Conservation (phyloP, 202 grass and related monocot genomes). For the Panicum hallii region DNA sequence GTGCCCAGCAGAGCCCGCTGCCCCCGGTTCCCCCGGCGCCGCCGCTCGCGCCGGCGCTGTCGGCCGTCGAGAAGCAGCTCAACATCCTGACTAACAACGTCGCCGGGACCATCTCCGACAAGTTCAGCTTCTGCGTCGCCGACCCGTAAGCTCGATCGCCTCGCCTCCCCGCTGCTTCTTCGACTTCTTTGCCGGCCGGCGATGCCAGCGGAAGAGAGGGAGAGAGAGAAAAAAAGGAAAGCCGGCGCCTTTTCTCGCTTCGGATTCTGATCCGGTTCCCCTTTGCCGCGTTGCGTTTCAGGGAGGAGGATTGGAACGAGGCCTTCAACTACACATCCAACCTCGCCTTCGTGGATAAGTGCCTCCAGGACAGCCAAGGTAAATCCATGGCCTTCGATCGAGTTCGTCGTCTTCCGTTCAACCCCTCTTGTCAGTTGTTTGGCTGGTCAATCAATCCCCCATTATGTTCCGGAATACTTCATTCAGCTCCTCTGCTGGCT, state of each 20-base stretch:
- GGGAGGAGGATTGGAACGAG: conserved; percentile 68
- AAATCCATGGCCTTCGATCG: not conserved
- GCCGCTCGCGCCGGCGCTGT: conserved; percentile 1
- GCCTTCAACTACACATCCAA: conserved; percentile 80
- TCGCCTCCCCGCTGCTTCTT: not conserved
- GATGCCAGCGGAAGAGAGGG: not conserved
- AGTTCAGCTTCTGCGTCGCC: conserved; percentile 67
- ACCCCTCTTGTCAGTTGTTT: not conserved
- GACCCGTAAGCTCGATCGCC: conserved; percentile 44
- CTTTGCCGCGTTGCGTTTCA: conserved; percentile 22
- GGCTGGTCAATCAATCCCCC: not conserved
- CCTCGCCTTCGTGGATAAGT: conserved; percentile 53
- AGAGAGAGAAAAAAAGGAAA: not conserved
- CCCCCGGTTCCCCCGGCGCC: not conserved
- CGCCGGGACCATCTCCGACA: conserved; percentile 40
- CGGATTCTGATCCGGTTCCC: not conserved
- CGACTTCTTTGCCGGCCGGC: not conserved
- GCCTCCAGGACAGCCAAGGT: conserved; percentile 58
- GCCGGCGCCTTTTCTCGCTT: not conserved
- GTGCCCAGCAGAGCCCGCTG: conserved; percentile 21
- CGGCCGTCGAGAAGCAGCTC: conserved; percentile 10
- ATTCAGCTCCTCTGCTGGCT: not conserved
- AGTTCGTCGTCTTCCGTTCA: not conserved
- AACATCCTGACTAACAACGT: conserved; percentile 50
- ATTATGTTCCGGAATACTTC: not conserved